Conservation (phyloP, 2,329 filamentous ascomycete species). For the Oidium heveae region DNA sequence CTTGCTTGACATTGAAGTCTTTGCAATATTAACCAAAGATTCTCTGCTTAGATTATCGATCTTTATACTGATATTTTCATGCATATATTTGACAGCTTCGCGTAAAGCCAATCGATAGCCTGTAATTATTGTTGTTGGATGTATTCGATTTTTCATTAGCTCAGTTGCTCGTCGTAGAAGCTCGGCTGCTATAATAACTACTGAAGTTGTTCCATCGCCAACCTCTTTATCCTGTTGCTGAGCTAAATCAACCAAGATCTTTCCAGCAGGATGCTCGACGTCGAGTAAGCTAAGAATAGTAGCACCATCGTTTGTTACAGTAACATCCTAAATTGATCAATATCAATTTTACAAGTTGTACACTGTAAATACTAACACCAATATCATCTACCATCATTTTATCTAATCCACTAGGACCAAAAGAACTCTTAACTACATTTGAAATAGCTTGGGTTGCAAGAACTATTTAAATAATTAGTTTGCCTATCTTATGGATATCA, state of each 20-base stretch:
- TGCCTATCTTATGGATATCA: not conserved
- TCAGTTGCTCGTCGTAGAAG: slow-evolving; percentile 85
- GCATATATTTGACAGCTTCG: slow-evolving; percentile 97
- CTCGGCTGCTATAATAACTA: slow-evolving; percentile 91
- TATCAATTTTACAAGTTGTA: slow-evolving; percentile 1
- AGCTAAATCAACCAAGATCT: slow-evolving; percentile 91
- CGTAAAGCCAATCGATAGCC: slow-evolving; percentile 86
- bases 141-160: slow-evolving; percentile 98
- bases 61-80: slow-evolving; percentile 90
- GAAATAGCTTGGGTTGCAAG: slow-evolving; percentile 89
- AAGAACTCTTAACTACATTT: slow-evolving; percentile 97
- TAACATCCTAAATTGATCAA: slow-evolving; percentile 53
- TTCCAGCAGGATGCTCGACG: slow-evolving; percentile 92
- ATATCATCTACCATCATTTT: slow-evolving; percentile 99
- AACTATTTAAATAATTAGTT: slow-evolving; percentile 24
- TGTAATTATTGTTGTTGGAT: slow-evolving; percentile 97
- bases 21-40: slow-evolving; percentile 80
- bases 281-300: slow-evolving; percentile 89
- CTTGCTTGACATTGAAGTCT: slow-evolving; percentile 98
- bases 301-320: slow-evolving; percentile 94
- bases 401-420: slow-evolving; percentile 86
- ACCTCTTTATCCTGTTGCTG: slow-evolving; percentile 99
- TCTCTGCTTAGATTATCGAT: slow-evolving; percentile 80
- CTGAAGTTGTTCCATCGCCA: slow-evolving; percentile 91
- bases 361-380: slow-evolving; percentile 32